Percentiles rank a stretch among this genome's conserved stretches.
Evolutionary conservation across 768 basidiomycete genomes (phyloP).

Genomic region (Tylopilus felleus): DNA sequence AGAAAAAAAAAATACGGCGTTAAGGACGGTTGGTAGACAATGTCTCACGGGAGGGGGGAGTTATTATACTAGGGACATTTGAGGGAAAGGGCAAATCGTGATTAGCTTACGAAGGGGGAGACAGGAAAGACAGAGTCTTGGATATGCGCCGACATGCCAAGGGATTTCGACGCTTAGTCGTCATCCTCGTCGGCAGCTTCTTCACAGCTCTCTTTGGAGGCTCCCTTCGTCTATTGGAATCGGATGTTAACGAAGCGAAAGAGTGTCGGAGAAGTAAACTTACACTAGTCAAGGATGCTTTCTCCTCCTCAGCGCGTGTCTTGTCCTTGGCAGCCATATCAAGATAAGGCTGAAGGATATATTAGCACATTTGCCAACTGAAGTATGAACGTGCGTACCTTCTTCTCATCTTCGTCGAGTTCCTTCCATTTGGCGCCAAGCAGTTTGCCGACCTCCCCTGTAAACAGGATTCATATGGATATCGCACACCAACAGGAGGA

Average conservation of each 20-base stretch:
- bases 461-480: background rate
- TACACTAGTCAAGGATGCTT: conserved; percentile 43
- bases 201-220: conserved; percentile 38
- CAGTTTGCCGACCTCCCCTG: conserved; percentile 91
- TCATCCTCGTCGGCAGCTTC: conserved; percentile 40
- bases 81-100: conserved; percentile 3
- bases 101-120: conserved; percentile 18
- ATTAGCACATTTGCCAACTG: conserved; percentile 1
- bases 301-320: conserved; percentile 80
- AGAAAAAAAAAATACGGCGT: conserved; percentile 6
- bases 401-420: conserved; percentile 86
- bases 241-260: background rate
- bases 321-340: conserved; percentile 88
- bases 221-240: conserved; percentile 26
- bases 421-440: conserved; percentile 98
- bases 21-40: conserved; percentile 22
- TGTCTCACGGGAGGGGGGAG: conserved; percentile 25
- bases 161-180: conserved; percentile 28
- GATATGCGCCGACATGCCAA: conserved; percentile 12
- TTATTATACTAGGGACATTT: conserved; percentile 21
- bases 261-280: conserved; percentile 13
- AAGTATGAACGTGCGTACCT: conserved; percentile 46
- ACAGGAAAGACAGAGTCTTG: conserved; percentile 14
- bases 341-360: conserved; percentile 67
- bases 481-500: background rate